These are phyloP conservation scores for Sporopachydermia quercuum DNA, from an alignment of 805 yeast genomes.

Conservation along the genomic window DNA sequence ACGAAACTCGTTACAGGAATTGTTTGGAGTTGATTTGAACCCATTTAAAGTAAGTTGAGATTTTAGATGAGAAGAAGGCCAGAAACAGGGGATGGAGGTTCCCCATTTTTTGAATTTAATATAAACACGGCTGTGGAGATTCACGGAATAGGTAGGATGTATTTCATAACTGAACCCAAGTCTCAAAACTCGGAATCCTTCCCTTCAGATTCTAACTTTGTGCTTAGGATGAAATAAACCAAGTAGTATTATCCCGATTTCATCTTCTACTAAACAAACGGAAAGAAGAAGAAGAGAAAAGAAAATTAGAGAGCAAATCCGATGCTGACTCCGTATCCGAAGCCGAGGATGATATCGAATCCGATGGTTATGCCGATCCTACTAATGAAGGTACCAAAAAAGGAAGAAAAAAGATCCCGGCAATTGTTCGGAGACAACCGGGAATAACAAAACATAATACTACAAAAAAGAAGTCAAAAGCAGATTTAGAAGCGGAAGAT, in stretches of 20 bases:
- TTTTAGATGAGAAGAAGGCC: no score
- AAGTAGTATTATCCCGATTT: background rate
- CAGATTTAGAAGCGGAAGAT: conserved; percentile 33
- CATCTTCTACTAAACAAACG: background rate
- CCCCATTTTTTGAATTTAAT: no score
- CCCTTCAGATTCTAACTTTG: no score
- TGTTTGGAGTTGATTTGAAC: conserved; percentile 41
- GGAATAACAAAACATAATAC: background rate
- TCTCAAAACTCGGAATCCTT: no score
- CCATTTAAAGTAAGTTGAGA: conserved; percentile 20
- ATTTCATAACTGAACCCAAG: no score
- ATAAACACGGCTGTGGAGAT: conserved; percentile 48
- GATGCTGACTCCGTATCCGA: conserved; percentile 10
- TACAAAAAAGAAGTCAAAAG: conserved; percentile 12
- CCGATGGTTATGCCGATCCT: background rate
- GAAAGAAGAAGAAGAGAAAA: conserved; percentile 10
- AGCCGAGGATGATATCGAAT: conserved; percentile 11
- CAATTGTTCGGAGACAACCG: conserved; percentile 1
- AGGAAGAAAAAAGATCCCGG: conserved; percentile 3
- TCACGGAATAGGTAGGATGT: no score
- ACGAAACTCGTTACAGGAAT: conserved; percentile 55
- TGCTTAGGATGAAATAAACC: conserved; percentile 13
- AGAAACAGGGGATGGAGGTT: conserved; percentile 41
- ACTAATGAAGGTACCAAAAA: background rate
- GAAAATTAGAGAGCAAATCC: conserved; percentile 15